Base-by-base conservation (phyloP, 495 filamentous ascomycete species). In the Penicillium atrosanguineum region DNA sequence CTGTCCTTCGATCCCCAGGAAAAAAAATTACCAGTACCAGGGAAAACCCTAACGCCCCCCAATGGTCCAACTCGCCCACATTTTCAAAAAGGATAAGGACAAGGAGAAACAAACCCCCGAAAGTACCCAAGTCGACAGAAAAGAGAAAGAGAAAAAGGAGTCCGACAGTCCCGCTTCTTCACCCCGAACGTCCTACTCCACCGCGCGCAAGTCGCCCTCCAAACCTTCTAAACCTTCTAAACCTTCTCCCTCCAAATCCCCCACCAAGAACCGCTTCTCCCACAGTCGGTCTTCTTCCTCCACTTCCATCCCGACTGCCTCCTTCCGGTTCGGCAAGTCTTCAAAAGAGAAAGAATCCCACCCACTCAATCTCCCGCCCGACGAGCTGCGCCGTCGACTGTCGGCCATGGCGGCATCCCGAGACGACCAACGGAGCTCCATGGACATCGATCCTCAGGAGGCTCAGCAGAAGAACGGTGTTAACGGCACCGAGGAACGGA, bases 351-450 rank as follows among this genome's bases (percentile, higher is more conserved):
- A 78, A 45, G 83, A 90, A 56, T 80, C 79, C 7, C 91, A 95
- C 69, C 91, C 91, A 34, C 78, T 95, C 45, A 95, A 96, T 64
- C 83, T 93, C 29, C 90, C 87, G 3, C 90, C 89, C 37, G 89
- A 94, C 71, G 84, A 95, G 79, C 79, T 88, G 55, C 86, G 84
- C 69, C 84, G 86, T 50, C 83, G 62, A 53, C 52, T 88, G 39
- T 88, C 87, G 46, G 83, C 85, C 47, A 83, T 87, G 71, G 86
- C 83, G 58, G 83, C 83, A 65, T 83, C 80, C 68, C 79, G 76
- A 46, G 84, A 87, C 54, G 67, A 73, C 47, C 65, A 72, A 47
- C 69, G 69, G 61, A 83, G 72, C 56, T 84, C 82, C 46, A 95
- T 95, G 89, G 90, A 96, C 52, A 71, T 91, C 56, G 91, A 96